A percentile compares a stretch with the other conserved stretches of the same genome.
phyloP scores from a whole-genome alignment of 352 stramenopile species.

The Lagenidium giganteum region DNA sequence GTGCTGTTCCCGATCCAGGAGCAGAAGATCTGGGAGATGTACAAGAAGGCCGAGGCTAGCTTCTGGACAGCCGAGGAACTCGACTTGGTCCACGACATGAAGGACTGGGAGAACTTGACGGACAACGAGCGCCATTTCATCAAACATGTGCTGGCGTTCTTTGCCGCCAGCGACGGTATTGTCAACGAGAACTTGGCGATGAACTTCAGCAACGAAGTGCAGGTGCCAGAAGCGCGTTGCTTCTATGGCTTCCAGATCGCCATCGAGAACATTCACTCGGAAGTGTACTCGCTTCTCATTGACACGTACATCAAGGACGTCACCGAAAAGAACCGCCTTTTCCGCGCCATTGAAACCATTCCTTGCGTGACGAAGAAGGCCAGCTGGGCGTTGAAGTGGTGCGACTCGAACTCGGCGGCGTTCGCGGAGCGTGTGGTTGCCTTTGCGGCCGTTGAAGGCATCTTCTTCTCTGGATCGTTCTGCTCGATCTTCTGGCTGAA shows the following conservation, averaged over 20 bases:
- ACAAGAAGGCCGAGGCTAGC: conserved; percentile 91
- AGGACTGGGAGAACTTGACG: conserved; percentile 75
- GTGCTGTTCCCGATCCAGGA: conserved; percentile 91
- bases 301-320: conserved; percentile 92
- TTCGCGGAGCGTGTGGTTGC: conserved; percentile 89
- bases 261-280: conserved; percentile 93
- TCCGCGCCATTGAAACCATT: conserved; percentile 89
- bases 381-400: conserved; percentile 89
- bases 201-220: conserved; percentile 91
- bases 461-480: conserved; percentile 93
- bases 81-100: conserved; percentile 78
- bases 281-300: conserved; percentile 92
- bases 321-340: too few species aligned
- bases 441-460: conserved; percentile 91
- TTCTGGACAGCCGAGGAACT: conserved; percentile 95
- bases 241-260: conserved; percentile 96
- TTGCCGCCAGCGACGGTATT: conserved; percentile 90
- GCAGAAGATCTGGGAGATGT: conserved; percentile 89
- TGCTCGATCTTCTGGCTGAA: conserved; percentile 95
- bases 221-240: conserved; percentile 83
- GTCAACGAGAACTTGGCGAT: conserved; percentile 91
- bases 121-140: conserved; percentile 88
- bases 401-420: conserved; percentile 54
- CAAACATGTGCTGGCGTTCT: conserved; percentile 91
- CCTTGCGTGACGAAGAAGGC: conserved; percentile 90